Evolutionary conservation across 2,329 filamentous ascomycete genomes (phyloP).

Genomic region (Aspergillus uvarum): DNA sequence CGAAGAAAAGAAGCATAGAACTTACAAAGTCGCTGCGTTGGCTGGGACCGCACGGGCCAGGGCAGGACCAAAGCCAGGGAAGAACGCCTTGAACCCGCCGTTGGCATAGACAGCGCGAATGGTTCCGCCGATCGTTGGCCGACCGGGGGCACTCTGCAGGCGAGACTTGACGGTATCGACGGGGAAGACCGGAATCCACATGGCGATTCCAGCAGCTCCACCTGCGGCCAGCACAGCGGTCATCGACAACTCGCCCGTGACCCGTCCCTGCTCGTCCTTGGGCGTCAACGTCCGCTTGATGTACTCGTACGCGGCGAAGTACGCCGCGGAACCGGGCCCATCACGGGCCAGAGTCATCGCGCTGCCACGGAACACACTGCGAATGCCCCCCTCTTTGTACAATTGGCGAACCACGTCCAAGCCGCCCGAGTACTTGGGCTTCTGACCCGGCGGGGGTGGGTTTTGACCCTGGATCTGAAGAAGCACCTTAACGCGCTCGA

Average conservation of each 20-base stretch:
- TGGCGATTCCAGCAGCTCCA: constrained; percentile 87
- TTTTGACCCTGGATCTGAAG: constrained; percentile 96
- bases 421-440: constrained; percentile 85
- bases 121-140: constrained; percentile 75
- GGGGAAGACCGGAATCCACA: constrained; percentile 99
- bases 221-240: constrained; percentile 82
- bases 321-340: constrained; percentile 87
- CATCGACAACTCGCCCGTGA: constrained; percentile 75
- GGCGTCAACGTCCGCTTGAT: constrained; percentile 87
- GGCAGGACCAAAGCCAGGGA: constrained; percentile 92
- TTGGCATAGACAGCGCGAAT: constrained; percentile 77
- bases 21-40: constrained; percentile 86
- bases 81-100: constrained; percentile 88
- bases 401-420: constrained; percentile 89
- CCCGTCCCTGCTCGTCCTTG: constrained; percentile 71
- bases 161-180: constrained; percentile 95
- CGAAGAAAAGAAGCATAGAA: constrained; percentile 3
- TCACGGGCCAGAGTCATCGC: constrained; percentile 91
- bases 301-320: constrained; percentile 96
- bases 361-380: constrained; percentile 88
- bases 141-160: constrained; percentile 85
- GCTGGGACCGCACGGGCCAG: constrained; percentile 90
- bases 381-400: constrained; percentile 85
- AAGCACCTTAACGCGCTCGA: constrained; percentile 98
- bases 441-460: constrained; percentile 78